Base-by-base conservation (phyloP, 805 yeast species). In the Starmera dryadoides region DNA sequence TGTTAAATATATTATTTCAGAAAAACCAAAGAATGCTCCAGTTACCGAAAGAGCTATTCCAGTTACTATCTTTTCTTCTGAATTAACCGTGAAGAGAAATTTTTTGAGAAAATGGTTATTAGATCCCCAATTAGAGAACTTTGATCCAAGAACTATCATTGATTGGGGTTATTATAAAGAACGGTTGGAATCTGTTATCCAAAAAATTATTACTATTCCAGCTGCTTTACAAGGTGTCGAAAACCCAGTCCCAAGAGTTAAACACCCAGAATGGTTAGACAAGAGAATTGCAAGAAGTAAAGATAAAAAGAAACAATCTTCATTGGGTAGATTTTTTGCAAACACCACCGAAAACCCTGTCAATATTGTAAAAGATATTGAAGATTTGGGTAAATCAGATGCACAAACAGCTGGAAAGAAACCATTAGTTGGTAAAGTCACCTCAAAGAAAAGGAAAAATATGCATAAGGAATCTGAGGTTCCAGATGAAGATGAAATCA, bases 11-110 rank as follows among this genome's bases (percentile, higher is more conserved):
- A 81, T 93, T 59, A 89, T 93, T 47, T 81, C 96, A 44, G 76
- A 78, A 35, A 78, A 75, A 47, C 98, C 99, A 1, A 52, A 71
- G 17, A 82, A 81, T 33, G 82, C 95, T 1, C 96, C 98, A 0
- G 89, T 89, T 23, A 87, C 98, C 0, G 98, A 91, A 54, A 73
- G 99, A 48, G 98, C 99, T 0, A 72, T 93, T 34, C 99, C 99
- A 0, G 95, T 94, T 6, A 93, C 96, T 0, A 88, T 93, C 16
- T 94, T 93, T 56, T 83, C 96, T 0, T 81, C 97, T 0, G 96
- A 88, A 23, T 50, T 68, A 10, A 56, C 69, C 3, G 81, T 83
- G 38, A 88, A 87, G 57, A 73, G 80, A 43, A 73, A 73, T 33
- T 93, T 76, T 53, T 62, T 93, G 54, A 75, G 89, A 50, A 79